Percentiles rank a stretch among this genome's conserved stretches.
Conservation (phyloP, 495 filamentous ascomycete species). For the Daldinia decipiens region DNA sequence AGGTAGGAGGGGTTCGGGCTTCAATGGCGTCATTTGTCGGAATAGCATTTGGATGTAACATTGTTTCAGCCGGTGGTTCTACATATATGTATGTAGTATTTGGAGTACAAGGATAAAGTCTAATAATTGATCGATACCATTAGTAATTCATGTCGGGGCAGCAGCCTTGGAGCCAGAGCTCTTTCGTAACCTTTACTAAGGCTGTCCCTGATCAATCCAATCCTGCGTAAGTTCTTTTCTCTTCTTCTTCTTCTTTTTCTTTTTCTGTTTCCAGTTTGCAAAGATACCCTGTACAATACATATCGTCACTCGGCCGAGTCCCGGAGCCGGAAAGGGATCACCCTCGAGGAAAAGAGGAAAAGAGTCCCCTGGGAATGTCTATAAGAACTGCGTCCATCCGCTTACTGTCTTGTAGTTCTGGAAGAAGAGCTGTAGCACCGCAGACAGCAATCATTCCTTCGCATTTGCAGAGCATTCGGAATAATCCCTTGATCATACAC, state of each 20-base stretch:
- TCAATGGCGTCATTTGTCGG: constrained; percentile 33
- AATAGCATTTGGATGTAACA: not conserved
- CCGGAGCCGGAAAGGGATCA: not conserved
- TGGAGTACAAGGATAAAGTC: not conserved
- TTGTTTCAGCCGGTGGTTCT: constrained; percentile 1
- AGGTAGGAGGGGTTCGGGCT: constrained; percentile 27
- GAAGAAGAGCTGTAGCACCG: constrained; percentile 14
- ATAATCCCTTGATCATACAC: constrained; percentile 6
- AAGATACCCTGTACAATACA: not conserved
- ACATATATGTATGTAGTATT: no score
- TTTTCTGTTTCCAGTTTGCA: no score
- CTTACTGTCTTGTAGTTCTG: constrained; percentile 19
- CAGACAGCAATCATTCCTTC: constrained; percentile 7
- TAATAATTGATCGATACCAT: not conserved
- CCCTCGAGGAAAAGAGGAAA: not conserved
- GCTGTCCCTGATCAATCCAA: not conserved
- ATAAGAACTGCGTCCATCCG: constrained; percentile 33
- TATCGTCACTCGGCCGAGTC: constrained; percentile 10
- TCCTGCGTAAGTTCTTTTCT: not conserved
- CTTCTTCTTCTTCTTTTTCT: not conserved
- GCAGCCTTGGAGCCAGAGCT: constrained; percentile 4
- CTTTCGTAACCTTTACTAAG: not conserved
- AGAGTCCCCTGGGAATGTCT: constrained; percentile 21
- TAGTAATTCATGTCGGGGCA: constrained; percentile 9
- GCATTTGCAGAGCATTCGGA: constrained; percentile 14